These are phyloP conservation scores for Russula sp. DNA, from an alignment of 768 basidiomycete genomes.

Conservation along the genomic window DNA sequence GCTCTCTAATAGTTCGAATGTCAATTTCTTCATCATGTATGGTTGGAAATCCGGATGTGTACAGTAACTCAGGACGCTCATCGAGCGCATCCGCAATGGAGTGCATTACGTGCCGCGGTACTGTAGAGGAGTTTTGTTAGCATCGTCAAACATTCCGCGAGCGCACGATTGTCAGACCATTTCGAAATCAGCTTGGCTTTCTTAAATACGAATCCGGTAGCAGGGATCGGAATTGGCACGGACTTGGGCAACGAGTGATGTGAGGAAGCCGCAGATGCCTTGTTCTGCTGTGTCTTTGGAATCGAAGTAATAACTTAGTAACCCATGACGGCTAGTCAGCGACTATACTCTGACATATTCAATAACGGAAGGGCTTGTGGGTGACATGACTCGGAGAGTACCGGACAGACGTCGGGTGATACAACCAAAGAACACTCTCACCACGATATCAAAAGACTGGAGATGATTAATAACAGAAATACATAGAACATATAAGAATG, in stretches of 20 bases:
- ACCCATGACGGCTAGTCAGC: constrained; percentile 1
- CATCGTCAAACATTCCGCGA: too few relatives aligned
- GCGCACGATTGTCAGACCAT: too few relatives aligned
- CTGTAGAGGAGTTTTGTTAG: too few relatives aligned
- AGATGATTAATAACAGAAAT: neutral
- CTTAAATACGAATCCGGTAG: neutral
- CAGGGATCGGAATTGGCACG: constrained; percentile 2
- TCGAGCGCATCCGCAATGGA: too few relatives aligned
- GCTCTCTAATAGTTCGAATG: too few relatives aligned
- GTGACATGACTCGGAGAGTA: neutral
- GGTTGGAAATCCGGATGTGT: too few relatives aligned
- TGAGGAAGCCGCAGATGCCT: constrained; percentile 1
- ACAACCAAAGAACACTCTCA: constrained; percentile 16
- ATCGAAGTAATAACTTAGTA: constrained; percentile 18
- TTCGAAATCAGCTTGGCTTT: too few relatives aligned
- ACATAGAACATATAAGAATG: neutral
- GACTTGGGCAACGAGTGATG: constrained; percentile 6
- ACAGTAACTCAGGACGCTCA: too few relatives aligned
- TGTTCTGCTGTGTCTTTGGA: constrained; percentile 9
- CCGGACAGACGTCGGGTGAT: neutral
- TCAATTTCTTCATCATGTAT: too few relatives aligned
- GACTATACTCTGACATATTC: neutral
- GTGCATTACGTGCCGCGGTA: too few relatives aligned
- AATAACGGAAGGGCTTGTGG: constrained; percentile 1
- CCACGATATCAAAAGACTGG: neutral